Percentiles rank a stretch among this genome's conserved stretches.
Conservation (phyloP, 768 basidiomycete species). For the Tylopilus cervinicoccineus region DNA sequence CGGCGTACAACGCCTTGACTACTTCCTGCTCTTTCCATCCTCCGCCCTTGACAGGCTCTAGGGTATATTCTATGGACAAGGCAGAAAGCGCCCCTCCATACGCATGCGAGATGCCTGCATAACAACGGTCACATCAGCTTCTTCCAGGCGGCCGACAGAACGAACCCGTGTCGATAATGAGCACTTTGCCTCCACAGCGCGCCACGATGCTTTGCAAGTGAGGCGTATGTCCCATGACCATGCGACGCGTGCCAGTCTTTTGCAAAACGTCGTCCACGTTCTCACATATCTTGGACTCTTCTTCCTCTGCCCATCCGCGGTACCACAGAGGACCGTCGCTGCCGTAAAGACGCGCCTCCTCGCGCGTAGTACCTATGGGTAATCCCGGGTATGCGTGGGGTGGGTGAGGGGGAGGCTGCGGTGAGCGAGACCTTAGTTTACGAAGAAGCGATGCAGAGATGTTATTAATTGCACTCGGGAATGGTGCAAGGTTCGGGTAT, state of each 20-base stretch:
- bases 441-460: conserved; percentile 64
- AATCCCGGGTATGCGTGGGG: conserved; percentile 72
- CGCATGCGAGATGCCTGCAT: conserved; percentile 84
- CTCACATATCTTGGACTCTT: conserved; percentile 64
- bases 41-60: conserved; percentile 52
- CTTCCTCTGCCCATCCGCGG: conserved; percentile 82
- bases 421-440: conserved; percentile 62
- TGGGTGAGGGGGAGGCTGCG: conserved; percentile 74
- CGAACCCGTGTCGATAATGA: conserved; percentile 92
- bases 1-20: conserved; percentile 33
- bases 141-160: neutral
- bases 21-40: conserved; percentile 36
- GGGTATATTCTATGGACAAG: conserved; percentile 79
- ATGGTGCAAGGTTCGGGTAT: conserved; percentile 73
- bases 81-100: conserved; percentile 93
- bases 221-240: conserved; percentile 98
- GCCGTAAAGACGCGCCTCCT: conserved; percentile 71
- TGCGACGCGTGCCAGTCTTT: conserved; percentile 76
- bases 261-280: conserved; percentile 67
- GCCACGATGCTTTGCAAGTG: conserved; percentile 83
- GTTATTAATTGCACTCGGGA: conserved; percentile 79
- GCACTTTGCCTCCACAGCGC: conserved; percentile 86
- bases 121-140: conserved; percentile 4
- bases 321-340: conserved; percentile 90
- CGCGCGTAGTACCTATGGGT: conserved; percentile 57